Conservation (phyloP, 2,329 filamentous ascomycete genomes). For the Elsinoe fawcettii region DNA sequence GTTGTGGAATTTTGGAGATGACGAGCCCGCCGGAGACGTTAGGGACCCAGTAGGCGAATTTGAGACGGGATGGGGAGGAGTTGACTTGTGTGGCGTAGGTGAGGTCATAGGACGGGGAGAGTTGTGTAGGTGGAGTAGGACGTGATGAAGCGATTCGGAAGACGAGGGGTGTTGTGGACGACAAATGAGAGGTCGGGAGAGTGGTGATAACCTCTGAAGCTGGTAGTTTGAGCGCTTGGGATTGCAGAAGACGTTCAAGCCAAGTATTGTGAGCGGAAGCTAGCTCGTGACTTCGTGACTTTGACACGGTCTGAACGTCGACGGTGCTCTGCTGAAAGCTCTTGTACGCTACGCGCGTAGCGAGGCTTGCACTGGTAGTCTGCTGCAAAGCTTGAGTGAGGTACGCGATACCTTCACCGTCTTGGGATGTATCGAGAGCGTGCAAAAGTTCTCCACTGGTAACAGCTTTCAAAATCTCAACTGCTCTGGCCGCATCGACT, state of each 20-base stretch:
- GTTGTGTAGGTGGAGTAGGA: neutral
- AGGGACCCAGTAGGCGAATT: conserved; percentile 48
- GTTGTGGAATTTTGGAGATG: conserved; percentile 46
- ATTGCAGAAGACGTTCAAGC: neutral
- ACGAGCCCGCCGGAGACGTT: conserved; percentile 49
- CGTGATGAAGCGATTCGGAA: neutral
- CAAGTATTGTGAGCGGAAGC: neutral
- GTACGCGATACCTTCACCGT: conserved; percentile 39
- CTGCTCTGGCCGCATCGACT: conserved; percentile 56
- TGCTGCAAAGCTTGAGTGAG: conserved; percentile 64
- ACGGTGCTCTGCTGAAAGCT: neutral
- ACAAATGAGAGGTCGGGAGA: neutral
- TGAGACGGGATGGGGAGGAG: conserved; percentile 36
- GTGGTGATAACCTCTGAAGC: neutral
- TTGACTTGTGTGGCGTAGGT: conserved; percentile 35
- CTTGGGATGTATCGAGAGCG: conserved; percentile 63
- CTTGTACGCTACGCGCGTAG: neutral
- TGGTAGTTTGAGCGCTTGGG: neutral
- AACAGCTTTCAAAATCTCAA: conserved; percentile 55
- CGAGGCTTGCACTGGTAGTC: conserved; percentile 46
- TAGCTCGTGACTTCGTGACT: neutral
- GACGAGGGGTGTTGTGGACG: neutral
- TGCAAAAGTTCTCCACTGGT: conserved; percentile 54
- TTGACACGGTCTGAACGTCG: neutral
- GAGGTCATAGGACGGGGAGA: conserved; percentile 20